A percentile compares a stretch with the other conserved stretches of the same genome.
These are phyloP conservation scores for Fraxinus latifolia DNA, from an alignment of 305 asterid genomes.

Conservation along the genomic window DNA sequence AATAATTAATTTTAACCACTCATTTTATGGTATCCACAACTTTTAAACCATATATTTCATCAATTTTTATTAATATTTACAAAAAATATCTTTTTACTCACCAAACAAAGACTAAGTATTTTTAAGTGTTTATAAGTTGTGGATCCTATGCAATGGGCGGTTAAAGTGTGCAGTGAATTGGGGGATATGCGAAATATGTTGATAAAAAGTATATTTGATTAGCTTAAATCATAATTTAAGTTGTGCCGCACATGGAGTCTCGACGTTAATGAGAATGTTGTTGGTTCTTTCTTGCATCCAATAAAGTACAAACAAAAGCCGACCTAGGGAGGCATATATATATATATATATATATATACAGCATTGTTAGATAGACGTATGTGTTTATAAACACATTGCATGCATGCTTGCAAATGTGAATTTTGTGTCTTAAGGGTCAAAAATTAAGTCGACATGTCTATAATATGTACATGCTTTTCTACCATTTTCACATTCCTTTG, in stretches of 20 bases:
- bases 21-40: background rate
- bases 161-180: background rate
- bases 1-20: background rate
- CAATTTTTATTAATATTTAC: no score
- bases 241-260: no score
- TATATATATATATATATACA: no score
- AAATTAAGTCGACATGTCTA: slow-evolving; percentile 35
- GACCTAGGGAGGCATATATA: background rate
- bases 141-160: background rate
- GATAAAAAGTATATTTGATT: no score
- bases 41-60: background rate
- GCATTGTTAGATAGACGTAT: background rate
- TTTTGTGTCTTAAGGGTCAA: background rate
- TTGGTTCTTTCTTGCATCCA: background rate
- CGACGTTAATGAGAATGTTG: background rate
- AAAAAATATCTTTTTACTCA: no score
- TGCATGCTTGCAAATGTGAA: background rate
- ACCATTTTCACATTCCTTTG: slow-evolving; percentile 33
- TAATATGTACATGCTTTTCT: slow-evolving; percentile 52
- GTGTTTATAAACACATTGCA: background rate
- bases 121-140: background rate
- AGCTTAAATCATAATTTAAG: no score
- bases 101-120: background rate
- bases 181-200: background rate
- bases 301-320: background rate